Base-by-base conservation (phyloP, 371 early-diverging fungal genomes). In the Mortierella sp. region DNA sequence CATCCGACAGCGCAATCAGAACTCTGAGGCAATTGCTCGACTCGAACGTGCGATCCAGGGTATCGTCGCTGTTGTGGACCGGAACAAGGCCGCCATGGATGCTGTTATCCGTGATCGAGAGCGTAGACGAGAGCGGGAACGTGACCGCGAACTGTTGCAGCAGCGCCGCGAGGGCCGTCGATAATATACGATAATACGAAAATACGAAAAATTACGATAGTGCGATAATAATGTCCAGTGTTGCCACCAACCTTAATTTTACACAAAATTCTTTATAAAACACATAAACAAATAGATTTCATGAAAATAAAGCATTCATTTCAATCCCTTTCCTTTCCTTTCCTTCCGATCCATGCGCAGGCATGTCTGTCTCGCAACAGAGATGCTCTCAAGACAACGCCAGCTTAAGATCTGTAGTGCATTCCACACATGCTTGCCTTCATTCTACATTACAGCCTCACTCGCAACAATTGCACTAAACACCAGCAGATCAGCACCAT, bases 1-100 rank as follows among this genome's bases (percentile, higher is more conserved):
- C 28, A 71, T 75, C 28, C 75, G 81, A 6, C 67, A 70, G 33
- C 81, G 81, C 9, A 69, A 74, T 36, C 66, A 71, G 53, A 71
- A 64, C 24, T 40, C 81, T 11, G 81, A 80, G 24, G 76, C 65
- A 1, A 63, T 74, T 45, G 53, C 60, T 1, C 53, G 75, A 21
- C 58, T 75, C 1, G 75, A 75, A 3, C 33, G 65, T n/a, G 66
- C 72, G 7, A 67, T 80, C 58, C 65, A 69, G n/a, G 72, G 72
- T 0, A 80, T 80, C 48, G 66, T 72, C 0, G 45, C 66, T 9
- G 68, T 68, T 13, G 75, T 74, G 19, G 81, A 80, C 40, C 67
- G 81, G 2, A 80, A 80, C 63, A 80, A 80, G 63, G 69, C 81
- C 1, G 81, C 81, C 6, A 74, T 79, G 79, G 79, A 79, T 21